These are phyloP conservation scores for Teunomyces barrocoloradensis DNA, from an alignment of 805 yeast species.

Conservation along the genomic window DNA sequence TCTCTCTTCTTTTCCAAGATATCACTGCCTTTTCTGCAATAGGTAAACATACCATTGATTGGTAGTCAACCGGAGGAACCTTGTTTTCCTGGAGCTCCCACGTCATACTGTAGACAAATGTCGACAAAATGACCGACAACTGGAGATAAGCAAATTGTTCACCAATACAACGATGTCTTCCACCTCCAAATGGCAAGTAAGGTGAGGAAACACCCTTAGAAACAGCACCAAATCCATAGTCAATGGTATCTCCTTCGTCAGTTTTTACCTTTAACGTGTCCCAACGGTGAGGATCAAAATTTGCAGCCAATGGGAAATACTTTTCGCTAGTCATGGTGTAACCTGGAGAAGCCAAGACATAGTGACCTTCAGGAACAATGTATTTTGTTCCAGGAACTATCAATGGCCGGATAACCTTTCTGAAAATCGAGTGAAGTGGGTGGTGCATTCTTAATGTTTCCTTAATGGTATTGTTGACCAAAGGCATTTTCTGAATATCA, in stretches of 20 bases:
- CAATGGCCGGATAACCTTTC: slow-evolving; percentile 78
- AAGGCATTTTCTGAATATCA: slow-evolving; percentile 72
- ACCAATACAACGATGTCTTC: slow-evolving; percentile 98
- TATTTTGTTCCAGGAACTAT: slow-evolving; percentile 73
- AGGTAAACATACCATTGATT: slow-evolving; percentile 92
- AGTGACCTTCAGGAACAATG: slow-evolving; percentile 84
- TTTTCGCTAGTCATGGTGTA: slow-evolving; percentile 74
- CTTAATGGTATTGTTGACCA: slow-evolving; percentile 77
- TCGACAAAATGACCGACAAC: slow-evolving; percentile 76
- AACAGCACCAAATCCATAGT: slow-evolving; percentile 92
- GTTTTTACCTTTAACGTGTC: slow-evolving; percentile 12
- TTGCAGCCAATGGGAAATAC: slow-evolving; percentile 73
- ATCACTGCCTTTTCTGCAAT: slow-evolving; percentile 62
- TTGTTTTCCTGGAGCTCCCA: slow-evolving; percentile 57
- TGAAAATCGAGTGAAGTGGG: slow-evolving; percentile 93
- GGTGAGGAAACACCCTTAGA: slow-evolving; percentile 95
- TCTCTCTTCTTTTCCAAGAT: slow-evolving; percentile 62
- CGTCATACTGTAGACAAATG: slow-evolving; percentile 68
- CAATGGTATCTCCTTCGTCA: slow-evolving; percentile 44
- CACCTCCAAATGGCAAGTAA: slow-evolving; percentile 97
- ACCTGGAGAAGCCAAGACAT: slow-evolving; percentile 92
- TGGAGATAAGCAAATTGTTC: slow-evolving; percentile 96
- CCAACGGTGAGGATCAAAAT: slow-evolving; percentile 90
- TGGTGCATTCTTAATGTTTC: slow-evolving; percentile 94
- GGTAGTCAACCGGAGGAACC: slow-evolving; percentile 68